Base-by-base conservation (phyloP, 2,329 filamentous ascomycete species). In the Cryphonectria parasitica region DNA sequence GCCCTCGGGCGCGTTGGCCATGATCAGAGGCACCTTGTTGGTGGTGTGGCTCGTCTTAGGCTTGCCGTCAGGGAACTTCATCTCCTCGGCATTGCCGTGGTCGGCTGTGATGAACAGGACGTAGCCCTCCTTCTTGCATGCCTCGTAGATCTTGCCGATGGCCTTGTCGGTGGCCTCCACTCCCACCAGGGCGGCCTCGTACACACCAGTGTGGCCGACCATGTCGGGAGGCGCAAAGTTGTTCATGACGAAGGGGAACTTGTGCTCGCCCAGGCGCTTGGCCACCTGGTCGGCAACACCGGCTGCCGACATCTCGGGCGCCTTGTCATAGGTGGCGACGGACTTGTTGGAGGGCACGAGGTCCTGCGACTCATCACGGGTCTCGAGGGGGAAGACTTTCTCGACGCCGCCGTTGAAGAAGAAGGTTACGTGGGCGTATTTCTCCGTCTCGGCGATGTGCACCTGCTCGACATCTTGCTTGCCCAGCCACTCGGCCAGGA, bases 341-440 rank as follows among this genome's bases (percentile, higher is more conserved):
- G 84, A 83, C 87, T 92, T 95, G 82, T 97, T 97, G 64, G 94
- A 97, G 65, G 94, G 91, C 62, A 99, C 95, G 5, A 91, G 84
- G 79, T 91, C 89, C 80, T 91, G 89, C 39, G 82, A 83, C 86
- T 97, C 92, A 78, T 99, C 96, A 75, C 96, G 93, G 73, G 91
- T 90, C 84, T 99, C 96, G 64, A 94, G 91, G 68, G 92, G 90
- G 83, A 98, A 99, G 74, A 93, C 92, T 86, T 98, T 97, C 86
- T 99, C 96, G 67, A 97, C 93, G 79, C 96, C 96, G 70, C 96
- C 96, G 84, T 99, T 99, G 91, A 98, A 98, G 89, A 98, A 98
- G 89, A 98, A 98, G 70, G 96, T 98, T 74, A 99, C 96, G 85
- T 99, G 96, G 49, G 96, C 96, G 82, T 99, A 99, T 87, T 99